Evolutionary conservation across 306 rosid genomes (phyloP), one percentile per base, ranked within the genome.

Genomic region (Elaeagnus macrophylla): DNA sequence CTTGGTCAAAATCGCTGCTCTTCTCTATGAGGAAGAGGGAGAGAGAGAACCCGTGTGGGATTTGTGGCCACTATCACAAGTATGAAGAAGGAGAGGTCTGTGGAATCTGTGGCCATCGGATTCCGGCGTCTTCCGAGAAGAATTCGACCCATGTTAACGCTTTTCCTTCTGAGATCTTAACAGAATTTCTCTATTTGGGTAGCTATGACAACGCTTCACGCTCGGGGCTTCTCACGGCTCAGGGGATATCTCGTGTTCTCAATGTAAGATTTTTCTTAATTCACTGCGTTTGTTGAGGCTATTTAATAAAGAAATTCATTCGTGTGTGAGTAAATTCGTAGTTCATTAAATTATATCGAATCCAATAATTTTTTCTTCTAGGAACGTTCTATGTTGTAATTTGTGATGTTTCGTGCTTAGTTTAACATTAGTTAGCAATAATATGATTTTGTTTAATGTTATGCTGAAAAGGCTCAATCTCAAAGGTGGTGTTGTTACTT

Each of bases 121-220:
- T 84, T 70, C 89, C 96, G 7, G 89, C 65, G 0, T 64, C 82
- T 51, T 69, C 96, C 18, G 99, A 93, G 76, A 87, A 77, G 74
- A 60, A 81, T 6, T 40, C 85, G 38, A 40, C 84, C 59, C 89
- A 81, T 65, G 80, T 87, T 16, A 87, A 95, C 59, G 99, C 94
- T 20, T 93, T 93, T 61, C 94, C 99, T 2, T 93, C 99, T 0
- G 84, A 76, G 81, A 82, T 93, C 68, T 63, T 93, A 77, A 85
- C 94, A 14, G 96, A 87, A 55, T 93, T 93, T 59, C 95, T 93
- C 25, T 93, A 77, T 74, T 64, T 93, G 56, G 99, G 99, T 10
- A 87, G 99, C 74, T 93, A 93, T 52, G 99, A 93, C 56, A 93
- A 93, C 78, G 99, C 99, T 2, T 87, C 99, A 3, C 89, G 99